phyloP scores from a whole-genome alignment of 768 basidiomycete genomes.

The Coprinopsis marcescibilis region DNA sequence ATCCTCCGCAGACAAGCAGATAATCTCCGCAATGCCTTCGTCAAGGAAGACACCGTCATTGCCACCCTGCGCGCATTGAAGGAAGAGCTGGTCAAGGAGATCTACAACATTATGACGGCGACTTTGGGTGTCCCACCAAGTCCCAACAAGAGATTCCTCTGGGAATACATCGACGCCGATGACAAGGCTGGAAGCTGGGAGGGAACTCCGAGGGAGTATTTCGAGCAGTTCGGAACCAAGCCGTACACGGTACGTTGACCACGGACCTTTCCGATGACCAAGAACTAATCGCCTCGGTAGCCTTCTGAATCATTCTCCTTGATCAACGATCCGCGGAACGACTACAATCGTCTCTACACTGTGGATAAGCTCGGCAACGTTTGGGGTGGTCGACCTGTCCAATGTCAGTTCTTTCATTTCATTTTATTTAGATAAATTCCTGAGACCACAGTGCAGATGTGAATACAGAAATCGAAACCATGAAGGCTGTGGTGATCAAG shows the following conservation, averaged over 20 bases:
- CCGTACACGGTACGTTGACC: slow-evolving; percentile 44
- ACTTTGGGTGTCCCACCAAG: slow-evolving; percentile 82
- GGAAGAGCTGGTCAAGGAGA: slow-evolving; percentile 75
- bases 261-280: slow-evolving; percentile 1
- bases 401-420: slow-evolving; percentile 51
- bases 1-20: slow-evolving; percentile 62
- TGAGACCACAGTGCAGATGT: slow-evolving; percentile 54
- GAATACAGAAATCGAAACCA: slow-evolving; percentile 75
- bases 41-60: slow-evolving; percentile 42
- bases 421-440: not conserved
- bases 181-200: slow-evolving; percentile 72
- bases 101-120: slow-evolving; percentile 80
- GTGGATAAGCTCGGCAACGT: slow-evolving; percentile 92
- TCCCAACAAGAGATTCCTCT: slow-evolving; percentile 66
- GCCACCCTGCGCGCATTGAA: slow-evolving; percentile 73
- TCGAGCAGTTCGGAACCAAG: slow-evolving; percentile 54
- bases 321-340: slow-evolving; percentile 91
- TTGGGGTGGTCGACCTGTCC: slow-evolving; percentile 79
- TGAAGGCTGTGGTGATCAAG: slow-evolving; percentile 80
- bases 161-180: slow-evolving; percentile 85
- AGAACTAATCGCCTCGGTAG: slow-evolving; percentile 25
- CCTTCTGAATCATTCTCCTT: slow-evolving; percentile 81
- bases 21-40: slow-evolving; percentile 43
- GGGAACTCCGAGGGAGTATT: slow-evolving; percentile 79
- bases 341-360: slow-evolving; percentile 77